phyloP scores from a whole-genome alignment of 257 asterid species.

The Nemophila menziesii region DNA sequence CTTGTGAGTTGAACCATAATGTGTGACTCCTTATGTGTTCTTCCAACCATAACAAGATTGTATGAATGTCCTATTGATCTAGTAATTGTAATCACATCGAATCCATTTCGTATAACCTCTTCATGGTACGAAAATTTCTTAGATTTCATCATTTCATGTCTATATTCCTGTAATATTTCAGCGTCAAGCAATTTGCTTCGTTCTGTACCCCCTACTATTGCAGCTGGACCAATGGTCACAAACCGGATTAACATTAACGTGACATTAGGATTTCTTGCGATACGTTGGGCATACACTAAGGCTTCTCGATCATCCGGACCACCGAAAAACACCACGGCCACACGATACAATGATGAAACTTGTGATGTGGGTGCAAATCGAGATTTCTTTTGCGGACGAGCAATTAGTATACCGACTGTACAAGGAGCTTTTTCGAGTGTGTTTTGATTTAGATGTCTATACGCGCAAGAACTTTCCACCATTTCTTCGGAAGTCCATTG shows the following conservation, averaged over 20 bases:
- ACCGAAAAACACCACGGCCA: constrained; percentile 43
- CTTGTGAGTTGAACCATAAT: constrained; percentile 28
- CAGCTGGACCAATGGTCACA: constrained; percentile 9
- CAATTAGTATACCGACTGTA: constrained; percentile 47
- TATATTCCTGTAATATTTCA: constrained; percentile 29
- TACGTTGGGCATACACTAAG: constrained; percentile 36
- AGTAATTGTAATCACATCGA: constrained; percentile 30
- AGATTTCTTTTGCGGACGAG: constrained; percentile 23
- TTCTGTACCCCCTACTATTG: constrained; percentile 42
- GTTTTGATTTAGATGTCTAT: constrained; percentile 32
- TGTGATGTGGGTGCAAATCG: constrained; percentile 9
- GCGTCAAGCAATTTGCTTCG: constrained; percentile 46
- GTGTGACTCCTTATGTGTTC: constrained; percentile 34
- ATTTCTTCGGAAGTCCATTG: constrained; percentile 19
- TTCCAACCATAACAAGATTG: constrained; percentile 52
- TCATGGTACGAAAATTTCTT: constrained; percentile 25
- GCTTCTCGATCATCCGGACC: constrained; percentile 66
- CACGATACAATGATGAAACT: constrained; percentile 14
- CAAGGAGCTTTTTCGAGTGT: constrained; percentile 55
- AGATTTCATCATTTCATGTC: constrained; percentile 13
- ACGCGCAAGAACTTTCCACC: constrained; percentile 24
- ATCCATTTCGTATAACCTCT: constrained; percentile 29
- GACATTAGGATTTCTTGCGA: constrained; percentile 26
- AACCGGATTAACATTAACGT: constrained; percentile 27
- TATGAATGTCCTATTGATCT: constrained; percentile 23